Conservation (phyloP, 371 early-diverging fungal genomes). For the Quaeritorhiza haematococci region DNA sequence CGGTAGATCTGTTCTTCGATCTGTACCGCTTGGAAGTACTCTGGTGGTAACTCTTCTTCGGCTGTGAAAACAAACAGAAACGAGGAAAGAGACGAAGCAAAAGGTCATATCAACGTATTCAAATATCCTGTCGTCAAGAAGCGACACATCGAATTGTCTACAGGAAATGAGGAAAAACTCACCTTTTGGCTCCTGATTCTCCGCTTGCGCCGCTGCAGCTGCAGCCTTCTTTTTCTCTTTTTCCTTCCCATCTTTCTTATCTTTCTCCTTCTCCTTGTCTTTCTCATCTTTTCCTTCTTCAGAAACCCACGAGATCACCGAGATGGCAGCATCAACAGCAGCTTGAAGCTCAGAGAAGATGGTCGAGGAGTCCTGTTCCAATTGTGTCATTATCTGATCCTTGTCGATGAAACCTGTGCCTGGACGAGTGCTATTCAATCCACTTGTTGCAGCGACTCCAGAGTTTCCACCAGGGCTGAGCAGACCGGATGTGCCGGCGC, state of each 20-base stretch:
- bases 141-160: too few relatives aligned
- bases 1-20: slow-evolving; percentile 35
- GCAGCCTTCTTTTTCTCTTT: not conserved
- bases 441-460: too few relatives aligned
- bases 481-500: too few relatives aligned
- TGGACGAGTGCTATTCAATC: too few relatives aligned
- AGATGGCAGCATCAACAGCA: slow-evolving; percentile 18
- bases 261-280: slow-evolving; percentile 25
- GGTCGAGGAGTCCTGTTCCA: too few relatives aligned
- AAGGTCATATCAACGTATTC: too few relatives aligned
- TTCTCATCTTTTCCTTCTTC: slow-evolving; percentile 21
- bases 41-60: slow-evolving; percentile 33
- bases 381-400: too few relatives aligned
- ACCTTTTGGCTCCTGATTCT: slow-evolving; percentile 25
- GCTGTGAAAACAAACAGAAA: too few relatives aligned
- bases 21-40: slow-evolving; percentile 31
- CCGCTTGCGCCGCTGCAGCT: not conserved
- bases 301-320: not conserved
- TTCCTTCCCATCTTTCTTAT: slow-evolving; percentile 24
- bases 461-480: too few relatives aligned
- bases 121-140: too few relatives aligned
- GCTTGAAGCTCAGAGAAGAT: slow-evolving; percentile 34
- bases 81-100: too few relatives aligned
- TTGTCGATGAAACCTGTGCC: too few relatives aligned
- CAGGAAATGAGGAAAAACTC: not conserved